phyloP scores from a whole-genome alignment of 495 filamentous ascomycete genomes.

The Penicillium maclennaniae region DNA sequence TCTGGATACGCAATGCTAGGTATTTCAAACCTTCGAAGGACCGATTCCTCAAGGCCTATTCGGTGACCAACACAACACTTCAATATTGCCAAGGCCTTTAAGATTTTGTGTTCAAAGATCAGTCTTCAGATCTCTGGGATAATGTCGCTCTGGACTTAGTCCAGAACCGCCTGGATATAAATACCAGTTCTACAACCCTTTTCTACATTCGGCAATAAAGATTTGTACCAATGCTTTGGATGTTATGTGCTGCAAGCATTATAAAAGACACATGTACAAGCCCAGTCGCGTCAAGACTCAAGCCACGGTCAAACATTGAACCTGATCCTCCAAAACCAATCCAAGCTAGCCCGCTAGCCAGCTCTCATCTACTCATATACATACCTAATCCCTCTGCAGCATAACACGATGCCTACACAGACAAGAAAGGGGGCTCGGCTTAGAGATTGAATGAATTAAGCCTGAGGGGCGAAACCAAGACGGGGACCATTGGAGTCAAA shows the following conservation, averaged over 20 bases:
- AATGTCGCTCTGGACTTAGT: no score
- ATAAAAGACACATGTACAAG: conserved; percentile 24
- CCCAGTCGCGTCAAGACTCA: conserved; percentile 16
- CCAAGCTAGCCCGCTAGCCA: conserved; percentile 18
- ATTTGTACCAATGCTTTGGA: conserved; percentile 11
- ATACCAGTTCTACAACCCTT: not conserved
- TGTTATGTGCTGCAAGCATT: conserved; percentile 19
- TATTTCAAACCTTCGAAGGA: no score
- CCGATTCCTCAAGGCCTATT: no score
- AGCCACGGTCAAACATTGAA: conserved; percentile 13
- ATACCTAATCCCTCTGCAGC: not conserved
- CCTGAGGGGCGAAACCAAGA: conserved; percentile 58
- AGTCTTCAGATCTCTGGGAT: no score
- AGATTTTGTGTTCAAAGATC: no score
- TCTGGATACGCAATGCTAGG: no score
- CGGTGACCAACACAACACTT: no score
- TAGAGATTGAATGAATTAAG: conserved; percentile 15
- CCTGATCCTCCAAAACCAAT: conserved; percentile 4
- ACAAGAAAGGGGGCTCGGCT: conserved; percentile 3
- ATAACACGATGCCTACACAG: not conserved
- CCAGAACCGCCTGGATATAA: not conserved
- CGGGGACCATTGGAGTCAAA: conserved; percentile 58
- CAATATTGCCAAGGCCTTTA: no score
- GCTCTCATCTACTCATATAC: not conserved
- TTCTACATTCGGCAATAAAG: not conserved